Conservation (phyloP, 305 asterid species). For the Lippia alba region DNA sequence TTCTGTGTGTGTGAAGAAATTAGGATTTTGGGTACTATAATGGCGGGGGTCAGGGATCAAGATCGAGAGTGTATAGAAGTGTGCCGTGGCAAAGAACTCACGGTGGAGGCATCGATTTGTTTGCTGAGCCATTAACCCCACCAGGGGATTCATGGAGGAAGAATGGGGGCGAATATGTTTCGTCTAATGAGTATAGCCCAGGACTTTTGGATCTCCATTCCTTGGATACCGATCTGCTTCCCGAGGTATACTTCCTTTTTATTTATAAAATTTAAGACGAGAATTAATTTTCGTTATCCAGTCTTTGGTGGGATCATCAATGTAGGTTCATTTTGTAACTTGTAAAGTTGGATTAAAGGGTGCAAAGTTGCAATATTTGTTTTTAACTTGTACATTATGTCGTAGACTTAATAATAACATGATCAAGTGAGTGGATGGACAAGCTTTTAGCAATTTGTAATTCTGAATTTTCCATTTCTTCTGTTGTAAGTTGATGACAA, state of each 20-base stretch:
- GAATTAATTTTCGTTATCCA: neutral
- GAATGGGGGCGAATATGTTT: constrained; percentile 65
- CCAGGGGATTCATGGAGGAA: constrained; percentile 54
- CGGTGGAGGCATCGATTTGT: constrained; percentile 64
- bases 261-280: neutral
- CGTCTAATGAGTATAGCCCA: constrained; percentile 83
- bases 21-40: constrained; percentile 80
- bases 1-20: constrained; percentile 13
- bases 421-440: constrained; percentile 4
- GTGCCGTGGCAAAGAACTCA: constrained; percentile 67
- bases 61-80: constrained; percentile 61
- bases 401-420: constrained; percentile 8
- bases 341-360: constrained; percentile 1
- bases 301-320: neutral
- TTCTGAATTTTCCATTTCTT: neutral
- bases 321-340: constrained; percentile 8
- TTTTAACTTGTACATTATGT: neutral
- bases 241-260: constrained; percentile 58
- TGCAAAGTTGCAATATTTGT: neutral
- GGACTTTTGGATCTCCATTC: constrained; percentile 98
- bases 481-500: neutral
- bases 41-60: constrained; percentile 68
- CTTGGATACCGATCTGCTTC: constrained; percentile 82
- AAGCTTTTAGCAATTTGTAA: neutral
- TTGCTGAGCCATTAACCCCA: constrained; percentile 79